Base-by-base conservation (phyloP, 2,329 filamentous ascomycete species). In the Nothopassalora personata region DNA sequence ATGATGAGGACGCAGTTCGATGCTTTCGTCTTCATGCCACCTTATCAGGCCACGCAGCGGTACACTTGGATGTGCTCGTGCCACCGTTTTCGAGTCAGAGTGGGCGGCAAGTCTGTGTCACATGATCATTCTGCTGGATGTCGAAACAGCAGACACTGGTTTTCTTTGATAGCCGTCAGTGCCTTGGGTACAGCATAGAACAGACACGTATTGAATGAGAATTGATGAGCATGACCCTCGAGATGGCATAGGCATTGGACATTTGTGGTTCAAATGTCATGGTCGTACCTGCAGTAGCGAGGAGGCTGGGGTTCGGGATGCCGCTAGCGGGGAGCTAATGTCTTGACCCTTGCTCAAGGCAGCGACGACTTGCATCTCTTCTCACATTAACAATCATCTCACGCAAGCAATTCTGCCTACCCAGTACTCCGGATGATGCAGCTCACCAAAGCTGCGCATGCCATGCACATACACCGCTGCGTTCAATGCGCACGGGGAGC, bases 381-480 rank as follows among this genome's bases (percentile, higher is more conserved):
- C 8, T 28, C 18, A 15, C n/a, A n/a, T 49, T 4, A 34, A 10
- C 53, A 48, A 51, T 23, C 34, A 48, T 27, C 13, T 33, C 23
- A 30, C 53, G 53, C 31, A 19, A 34, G 15, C 28, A 28, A n/a
- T 55, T 55, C 53, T 55, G 53, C 53, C 53, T 36, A 55, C 23
- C 43, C 53, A 49, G 27, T 19, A 10, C 39, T 43, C 28, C 34
- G 43, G 53, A 48, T 43, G 18, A 34, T 27, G 23, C 30, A 31
- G 13, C 31, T 55, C 43, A 19, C 45, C 46, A 9, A 9, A 15
- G 2, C 34, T 6, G 23, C 28, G n/a, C 28, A 45, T 34, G 18
- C n/a, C 11, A 11, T 36, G 8, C n/a, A 34, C 27, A 47, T 34
- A 49, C 28, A 43, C 30, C 10, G 36, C 28, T 30, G 30, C 15